A percentile compares a stretch with the other conserved stretches of the same genome.
phyloP scores from a whole-genome alignment of 2,329 filamentous ascomycete genomes.

The Graphiopsis chlorocephala region DNA sequence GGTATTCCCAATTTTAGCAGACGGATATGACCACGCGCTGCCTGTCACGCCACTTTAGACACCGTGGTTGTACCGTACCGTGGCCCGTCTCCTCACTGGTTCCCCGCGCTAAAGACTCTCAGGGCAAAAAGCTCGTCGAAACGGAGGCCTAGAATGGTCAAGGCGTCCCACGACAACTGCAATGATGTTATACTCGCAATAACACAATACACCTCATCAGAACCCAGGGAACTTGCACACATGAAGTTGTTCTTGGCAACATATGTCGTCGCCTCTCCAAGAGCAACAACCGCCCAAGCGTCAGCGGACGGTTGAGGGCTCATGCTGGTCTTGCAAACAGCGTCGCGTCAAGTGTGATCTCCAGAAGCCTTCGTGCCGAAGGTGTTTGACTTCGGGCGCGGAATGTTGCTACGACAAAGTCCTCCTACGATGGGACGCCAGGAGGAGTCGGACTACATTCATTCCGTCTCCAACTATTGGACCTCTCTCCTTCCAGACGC shows the following conservation, averaged over 20 bases:
- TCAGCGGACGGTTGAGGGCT: slow-evolving; percentile 15
- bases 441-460: background rate
- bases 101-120: background rate
- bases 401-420: slow-evolving; percentile 15
- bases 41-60: background rate
- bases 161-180: background rate
- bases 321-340: slow-evolving; percentile 49
- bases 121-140: background rate
- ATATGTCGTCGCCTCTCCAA: slow-evolving; percentile 12
- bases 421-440: slow-evolving; percentile 10
- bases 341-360: slow-evolving; percentile 45
- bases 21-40: background rate
- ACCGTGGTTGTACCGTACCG: background rate
- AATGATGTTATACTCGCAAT: background rate
- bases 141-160: background rate
- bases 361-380: slow-evolving; percentile 34
- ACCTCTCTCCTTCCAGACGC: slow-evolving; percentile 15
- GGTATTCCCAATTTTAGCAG: background rate
- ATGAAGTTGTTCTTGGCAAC: slow-evolving; percentile 9
- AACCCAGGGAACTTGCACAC: background rate
- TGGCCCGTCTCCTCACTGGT: background rate
- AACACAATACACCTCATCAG: background rate
- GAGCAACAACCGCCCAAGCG: slow-evolving; percentile 13
- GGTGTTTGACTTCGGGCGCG: slow-evolving; percentile 6
- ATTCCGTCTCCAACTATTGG: slow-evolving; percentile 5